Evolutionary conservation across 2,329 filamentous ascomycete genomes (phyloP).

Genomic region (Fusarium aywerte): DNA sequence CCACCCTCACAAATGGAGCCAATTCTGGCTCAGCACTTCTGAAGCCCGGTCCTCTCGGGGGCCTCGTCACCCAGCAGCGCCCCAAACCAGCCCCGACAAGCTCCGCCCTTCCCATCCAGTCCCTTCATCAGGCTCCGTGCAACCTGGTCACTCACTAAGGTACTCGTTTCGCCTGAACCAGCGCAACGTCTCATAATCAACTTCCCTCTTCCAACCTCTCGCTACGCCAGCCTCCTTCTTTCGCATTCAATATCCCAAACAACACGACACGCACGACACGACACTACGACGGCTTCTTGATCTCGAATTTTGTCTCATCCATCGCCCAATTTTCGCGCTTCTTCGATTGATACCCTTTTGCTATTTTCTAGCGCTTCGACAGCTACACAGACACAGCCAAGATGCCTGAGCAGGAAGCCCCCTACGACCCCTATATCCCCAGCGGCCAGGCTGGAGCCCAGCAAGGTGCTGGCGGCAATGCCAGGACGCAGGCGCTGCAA

Average conservation of each 20-base stretch:
- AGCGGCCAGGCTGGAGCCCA: slow-evolving; percentile 64
- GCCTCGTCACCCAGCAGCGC: slow-evolving; percentile 45
- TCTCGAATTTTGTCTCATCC: slow-evolving; percentile 15
- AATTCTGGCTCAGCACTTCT: slow-evolving; percentile 3
- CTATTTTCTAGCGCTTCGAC: slow-evolving; percentile 26
- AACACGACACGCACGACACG: slow-evolving; percentile 10
- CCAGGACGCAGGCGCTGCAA: slow-evolving; percentile 75
- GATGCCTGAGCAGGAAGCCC: slow-evolving; percentile 68
- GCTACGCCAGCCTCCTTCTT: slow-evolving; percentile 41
- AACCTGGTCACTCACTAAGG: slow-evolving; percentile 41
- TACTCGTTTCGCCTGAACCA: slow-evolving; percentile 48
- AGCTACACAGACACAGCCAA: slow-evolving; percentile 37
- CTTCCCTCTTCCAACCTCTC: slow-evolving; percentile 45
- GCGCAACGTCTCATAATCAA: slow-evolving; percentile 44
- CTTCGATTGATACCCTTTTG: slow-evolving; percentile 31
- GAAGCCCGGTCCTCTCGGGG: slow-evolving; percentile 29
- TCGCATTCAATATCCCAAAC: slow-evolving; percentile 34
- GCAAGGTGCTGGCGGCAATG: slow-evolving; percentile 59
- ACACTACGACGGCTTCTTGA: slow-evolving; percentile 29
- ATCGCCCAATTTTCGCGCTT: slow-evolving; percentile 21
- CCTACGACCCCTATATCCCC: slow-evolving; percentile 92
- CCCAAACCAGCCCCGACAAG: slow-evolving; percentile 7
- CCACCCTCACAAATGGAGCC: not conserved
- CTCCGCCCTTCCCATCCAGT: not conserved
- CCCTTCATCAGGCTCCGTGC: slow-evolving; percentile 24